Base-by-base conservation (phyloP, 1,139 yeast species). In the Saccharomyces hybrid region DNA sequence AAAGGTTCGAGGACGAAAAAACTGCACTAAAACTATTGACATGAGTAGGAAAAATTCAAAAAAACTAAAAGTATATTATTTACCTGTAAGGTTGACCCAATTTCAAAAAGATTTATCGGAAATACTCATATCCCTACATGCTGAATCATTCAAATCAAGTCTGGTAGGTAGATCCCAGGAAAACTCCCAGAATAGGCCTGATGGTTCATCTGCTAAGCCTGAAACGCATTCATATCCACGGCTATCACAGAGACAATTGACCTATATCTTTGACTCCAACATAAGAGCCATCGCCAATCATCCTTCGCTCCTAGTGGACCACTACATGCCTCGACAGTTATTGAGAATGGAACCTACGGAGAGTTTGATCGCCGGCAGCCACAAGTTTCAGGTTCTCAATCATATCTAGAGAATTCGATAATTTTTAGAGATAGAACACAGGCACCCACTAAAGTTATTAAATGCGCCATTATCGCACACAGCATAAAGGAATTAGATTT, bases 241-340 rank as follows among this genome's bases (percentile, higher is more conserved):
- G 26, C 57, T 71, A 54, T 58, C 71, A 5, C 63, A 66, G 32
- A 57, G 61, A 7, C 72, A 73, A 38, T 61, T 76, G 64, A 66
- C 70, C 29, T 69, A 70, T 25, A 60, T 83, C 47, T 71, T 85
- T 27, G 75, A 76, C 51, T 77, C 79, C 7, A 84, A 81, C 61
- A 65, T 84, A 8, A 65, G 73, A 31, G 75, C 77, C 23, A 72
- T 84, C 0, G 73, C 78, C 2, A 81, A 79, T 61, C 90, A 86
- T 65, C 89, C 91, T 1, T 81, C 85, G 42, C 70, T 85, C 47
- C 65, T 85, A 44, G 90, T 85, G 34, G 88, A 85, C 62, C 93
- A 86, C 66, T 85, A 82, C 62, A 82, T 85, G 64, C 89, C 93
- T 11, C 80, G 83, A 58, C 83, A 83, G 55, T 71, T 85, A 55